These are phyloP conservation scores for Phytophthora uliginosa DNA, from an alignment of 352 stramenopile genomes.

Conservation along the genomic window DNA sequence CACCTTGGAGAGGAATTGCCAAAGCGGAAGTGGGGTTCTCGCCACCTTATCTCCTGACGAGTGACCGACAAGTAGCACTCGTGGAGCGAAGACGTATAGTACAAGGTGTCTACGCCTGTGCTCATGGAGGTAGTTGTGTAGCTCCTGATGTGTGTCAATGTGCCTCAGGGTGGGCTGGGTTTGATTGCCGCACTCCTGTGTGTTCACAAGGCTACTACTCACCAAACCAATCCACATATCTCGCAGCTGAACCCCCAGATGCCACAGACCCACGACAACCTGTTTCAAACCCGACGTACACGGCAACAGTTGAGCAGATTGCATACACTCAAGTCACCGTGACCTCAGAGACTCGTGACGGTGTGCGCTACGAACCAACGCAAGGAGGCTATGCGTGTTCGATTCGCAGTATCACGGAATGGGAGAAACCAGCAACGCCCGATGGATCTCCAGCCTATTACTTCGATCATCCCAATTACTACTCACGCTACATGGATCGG, in stretches of 20 bases:
- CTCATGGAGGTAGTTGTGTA: conserved; percentile 94
- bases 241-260: conserved; percentile 72
- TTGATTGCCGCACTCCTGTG: conserved; percentile 97
- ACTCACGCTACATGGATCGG: conserved; percentile 96
- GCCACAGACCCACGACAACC: conserved; percentile 60
- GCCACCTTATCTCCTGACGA: conserved; percentile 65
- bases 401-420: conserved; percentile 94
- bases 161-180: conserved; percentile 93
- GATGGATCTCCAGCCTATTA: conserved; percentile 77
- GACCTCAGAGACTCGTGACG: conserved; percentile 42
- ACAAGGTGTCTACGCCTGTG: conserved; percentile 96
- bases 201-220: conserved; percentile 96
- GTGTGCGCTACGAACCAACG: conserved; percentile 63
- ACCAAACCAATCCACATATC: conserved; percentile 76
- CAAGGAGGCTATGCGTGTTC: conserved; percentile 97
- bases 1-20: conserved; percentile 80
- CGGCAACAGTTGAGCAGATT: conserved; percentile 62
- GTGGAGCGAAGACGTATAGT: conserved; percentile 88
- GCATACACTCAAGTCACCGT: conserved; percentile 58
- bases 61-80: conserved; percentile 93
- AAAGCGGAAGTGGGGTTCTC: conserved; percentile 52
- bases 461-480: conserved; percentile 97
- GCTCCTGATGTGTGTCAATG: conserved; percentile 94
- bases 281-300: conserved; percentile 75
- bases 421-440: conserved; percentile 89